Evolutionary conservation across 805 yeast genomes (phyloP).

Genomic region (Kregervanrija delftensis): DNA sequence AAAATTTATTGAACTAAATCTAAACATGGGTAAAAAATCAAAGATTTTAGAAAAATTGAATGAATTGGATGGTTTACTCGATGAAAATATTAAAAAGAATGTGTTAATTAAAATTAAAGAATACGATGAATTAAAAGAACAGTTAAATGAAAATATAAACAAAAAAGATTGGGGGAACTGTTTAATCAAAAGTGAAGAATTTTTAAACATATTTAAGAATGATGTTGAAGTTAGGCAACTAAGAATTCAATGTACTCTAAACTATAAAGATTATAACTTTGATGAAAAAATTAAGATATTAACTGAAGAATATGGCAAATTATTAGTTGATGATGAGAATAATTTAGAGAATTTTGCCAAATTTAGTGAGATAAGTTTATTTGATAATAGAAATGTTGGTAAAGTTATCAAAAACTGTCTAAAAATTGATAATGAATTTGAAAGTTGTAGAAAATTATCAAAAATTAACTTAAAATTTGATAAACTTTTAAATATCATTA

Average conservation of each 20-base stretch:
- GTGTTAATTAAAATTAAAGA: constrained; percentile 14
- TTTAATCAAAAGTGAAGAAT: constrained; percentile 25
- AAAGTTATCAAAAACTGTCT: constrained; percentile 47
- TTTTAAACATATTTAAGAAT: constrained; percentile 37
- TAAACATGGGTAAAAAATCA: constrained; percentile 39
- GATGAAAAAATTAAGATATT: constrained; percentile 15
- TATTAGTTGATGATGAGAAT: constrained; percentile 17
- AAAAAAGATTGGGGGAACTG: constrained; percentile 21
- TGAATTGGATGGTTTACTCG: constrained; percentile 3
- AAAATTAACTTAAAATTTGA: constrained; percentile 44
- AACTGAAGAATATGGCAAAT: constrained; percentile 17
- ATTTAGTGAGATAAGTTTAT: constrained; percentile 22
- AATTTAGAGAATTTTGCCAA: constrained; percentile 17
- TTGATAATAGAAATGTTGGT: constrained; percentile 15
- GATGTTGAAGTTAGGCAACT: constrained; percentile 31
- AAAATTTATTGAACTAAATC: constrained; percentile 41
- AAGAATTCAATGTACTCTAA: constrained; percentile 23
- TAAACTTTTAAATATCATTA: constrained; percentile 32
- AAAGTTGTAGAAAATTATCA: constrained; percentile 49
- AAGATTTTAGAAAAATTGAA: neutral
- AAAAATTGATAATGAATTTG: constrained; percentile 68
- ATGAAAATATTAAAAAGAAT: constrained; percentile 16
- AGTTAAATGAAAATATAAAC: neutral
- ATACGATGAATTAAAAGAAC: no score
- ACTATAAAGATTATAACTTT: constrained; percentile 10